Base-by-base conservation (phyloP, 2,329 filamentous ascomycete genomes). In the Albophoma yamanashiensis region DNA sequence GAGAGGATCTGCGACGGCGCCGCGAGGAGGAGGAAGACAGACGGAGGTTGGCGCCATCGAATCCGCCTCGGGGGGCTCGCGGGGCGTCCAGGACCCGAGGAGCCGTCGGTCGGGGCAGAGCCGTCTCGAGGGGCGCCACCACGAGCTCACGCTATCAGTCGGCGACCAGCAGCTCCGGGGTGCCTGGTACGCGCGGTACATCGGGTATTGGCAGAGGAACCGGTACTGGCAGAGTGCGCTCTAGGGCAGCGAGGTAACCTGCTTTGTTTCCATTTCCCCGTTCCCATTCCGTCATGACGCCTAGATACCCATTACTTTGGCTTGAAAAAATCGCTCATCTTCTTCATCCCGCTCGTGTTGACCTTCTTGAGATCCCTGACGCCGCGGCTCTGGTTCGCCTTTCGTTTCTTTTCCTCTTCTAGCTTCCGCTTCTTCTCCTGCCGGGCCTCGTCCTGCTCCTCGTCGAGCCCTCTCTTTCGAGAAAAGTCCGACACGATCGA, bases 331-430 rank as follows among this genome's bases (percentile, higher is more conserved):
- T 87, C 84, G 70, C 90, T 96, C 83, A 99, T 83, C 79, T 97
- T 99, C 82, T 89, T 94, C 94, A 99, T 99, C 1, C 94, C 94
- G 27, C 76, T 84, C 0, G 89, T 92, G 74, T 97, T 89, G 56
- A 92, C 93, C 76, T 97, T 99, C 72, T 89, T 89, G 68, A 99
- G 72, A 56, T 92, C 83, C 70, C 86, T 87, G 1, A 97, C 85
- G 0, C 85, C 92, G 36, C 86, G 81, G 63, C 89, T 94, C 75
- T 90, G 83, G 31, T 78, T 79, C 3, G 83, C 84, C 76, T 95
- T 92, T 72, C 85, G 88, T 76, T 88, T 89, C 61, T 96, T 92
- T 61, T 96, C 92, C 63, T 96, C 93, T 57, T 96, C 92, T 75
- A 88, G 85, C 72, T 87, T 92, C 52, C 88, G 80, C 77, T 89